Base-by-base conservation (phyloP, 2,329 filamentous ascomycete species). In the Beauveria pseudobassiana region DNA sequence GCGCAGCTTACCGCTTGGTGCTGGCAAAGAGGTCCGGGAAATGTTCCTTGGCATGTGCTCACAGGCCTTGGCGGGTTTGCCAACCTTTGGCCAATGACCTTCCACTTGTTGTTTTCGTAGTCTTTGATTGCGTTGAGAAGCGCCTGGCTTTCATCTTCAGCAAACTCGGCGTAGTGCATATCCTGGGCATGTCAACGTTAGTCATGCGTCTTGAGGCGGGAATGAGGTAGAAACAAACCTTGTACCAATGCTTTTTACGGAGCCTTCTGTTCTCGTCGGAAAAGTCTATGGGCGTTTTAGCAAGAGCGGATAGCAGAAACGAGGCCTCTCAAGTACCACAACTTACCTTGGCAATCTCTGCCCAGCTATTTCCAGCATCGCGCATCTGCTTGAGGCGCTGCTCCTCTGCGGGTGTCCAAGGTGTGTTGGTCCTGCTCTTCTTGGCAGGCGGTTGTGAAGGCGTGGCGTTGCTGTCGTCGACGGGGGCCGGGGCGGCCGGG, bases 161-260 rank as follows among this genome's bases (percentile, higher is more conserved):
- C 93, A 74, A 99, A 98, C 73, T 98, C 95, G 66, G 95, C 95
- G 74, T 98, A 98, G 73, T 99, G 95, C 95, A 99, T 99, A 70
- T 99, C 95, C 90, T 95, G 7, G 6, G 14, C 6, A 12, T 45
- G n/a, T 20, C 38, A 20, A 18, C 3, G 49, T 62, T 57, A 57
- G 52, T 40, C 3, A 26, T 38, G 20, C 1, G 20, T 22, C 20
- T n/a, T 6, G 9, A 3, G 3, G n/a, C 5, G 16, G 7, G 22
- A 6, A 7, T 5, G 10, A 10, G 22, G 7, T 6, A 16, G 12
- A 42, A 70, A 64, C 77, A 61, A 79, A 91, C 91, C 83, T 98
- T 98, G 77, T 99, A 98, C 93, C 95, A 99, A 75, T 99, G 95
- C 78, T 98, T 99, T 98, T 99, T 24, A 99, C 95, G 71, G 93